Conservation (phyloP, 2,329 filamentous ascomycete genomes). For the Paecilomyces fulvus region DNA sequence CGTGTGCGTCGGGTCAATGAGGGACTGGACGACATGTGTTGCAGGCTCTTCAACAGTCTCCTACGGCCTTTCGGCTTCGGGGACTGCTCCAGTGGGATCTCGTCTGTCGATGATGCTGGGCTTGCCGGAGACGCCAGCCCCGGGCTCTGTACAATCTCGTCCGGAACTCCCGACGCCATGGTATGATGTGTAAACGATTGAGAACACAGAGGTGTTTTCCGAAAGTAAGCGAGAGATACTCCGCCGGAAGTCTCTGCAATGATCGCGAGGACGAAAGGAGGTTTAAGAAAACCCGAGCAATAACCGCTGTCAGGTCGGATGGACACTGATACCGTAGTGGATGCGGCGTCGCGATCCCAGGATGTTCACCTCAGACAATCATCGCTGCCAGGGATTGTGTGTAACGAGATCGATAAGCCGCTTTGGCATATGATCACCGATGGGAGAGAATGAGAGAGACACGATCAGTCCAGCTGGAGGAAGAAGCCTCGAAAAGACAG, state of each 20-base stretch:
- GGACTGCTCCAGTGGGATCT: constrained; percentile 32
- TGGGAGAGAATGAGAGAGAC: neutral
- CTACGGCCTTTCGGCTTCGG: constrained; percentile 60
- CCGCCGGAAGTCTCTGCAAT: neutral
- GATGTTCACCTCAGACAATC: neutral
- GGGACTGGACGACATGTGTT: constrained; percentile 74
- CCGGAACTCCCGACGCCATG: constrained; percentile 23
- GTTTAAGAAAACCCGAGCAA: neutral
- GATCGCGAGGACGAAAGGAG: neutral
- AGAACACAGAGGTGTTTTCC: neutral
- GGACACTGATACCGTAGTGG: neutral
- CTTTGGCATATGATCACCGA: neutral
- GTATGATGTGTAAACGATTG: constrained; percentile 1
- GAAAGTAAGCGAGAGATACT: neutral
- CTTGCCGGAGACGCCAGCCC: constrained; percentile 25
- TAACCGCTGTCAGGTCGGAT: neutral
- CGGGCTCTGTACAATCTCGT: constrained; percentile 23
- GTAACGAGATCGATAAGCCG: neutral
- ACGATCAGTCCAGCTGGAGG: neutral
- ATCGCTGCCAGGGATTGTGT: neutral
- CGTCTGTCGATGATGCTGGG: constrained; percentile 21
- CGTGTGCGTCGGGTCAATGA: constrained; percentile 59
- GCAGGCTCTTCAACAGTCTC: constrained; percentile 62
- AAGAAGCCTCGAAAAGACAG: neutral
- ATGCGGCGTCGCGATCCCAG: neutral